These are phyloP conservation scores for Aethionema arabicum DNA, from an alignment of 345 rosid species.

Conservation along the genomic window DNA sequence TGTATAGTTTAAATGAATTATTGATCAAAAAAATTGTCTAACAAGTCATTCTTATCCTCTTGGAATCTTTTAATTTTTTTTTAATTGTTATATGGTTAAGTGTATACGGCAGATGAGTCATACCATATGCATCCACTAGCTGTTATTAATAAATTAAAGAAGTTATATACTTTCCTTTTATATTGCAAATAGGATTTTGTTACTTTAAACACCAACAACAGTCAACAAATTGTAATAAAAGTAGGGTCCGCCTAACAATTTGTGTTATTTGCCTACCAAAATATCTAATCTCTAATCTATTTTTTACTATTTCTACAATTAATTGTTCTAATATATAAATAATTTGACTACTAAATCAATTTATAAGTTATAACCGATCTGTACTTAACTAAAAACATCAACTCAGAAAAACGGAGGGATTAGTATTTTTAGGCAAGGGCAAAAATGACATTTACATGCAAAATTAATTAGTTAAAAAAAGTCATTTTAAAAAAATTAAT, in stretches of 20 bases:
- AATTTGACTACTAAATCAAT: too few species aligned
- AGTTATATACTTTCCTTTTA: conserved; percentile 4
- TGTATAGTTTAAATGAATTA: too few species aligned
- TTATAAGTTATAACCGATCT: too few species aligned
- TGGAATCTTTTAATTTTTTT: conserved; percentile 14
- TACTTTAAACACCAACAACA: conserved; percentile 18
- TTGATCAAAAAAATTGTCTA: too few species aligned
- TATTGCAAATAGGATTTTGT: conserved; percentile 21
- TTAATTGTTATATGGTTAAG: background rate
- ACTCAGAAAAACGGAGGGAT: too few species aligned
- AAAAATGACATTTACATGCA: background rate
- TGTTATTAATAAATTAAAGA: background rate
- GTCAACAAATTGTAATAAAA: conserved; percentile 17
- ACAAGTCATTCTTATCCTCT: conserved; percentile 21
- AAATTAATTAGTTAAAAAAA: background rate
- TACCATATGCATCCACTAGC: conserved; percentile 19
- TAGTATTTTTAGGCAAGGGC: background rate
- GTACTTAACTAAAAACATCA: too few species aligned
- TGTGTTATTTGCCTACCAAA: conserved; percentile 2
- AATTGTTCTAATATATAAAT: too few species aligned
- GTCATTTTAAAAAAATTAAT: background rate
- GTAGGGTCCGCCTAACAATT: conserved; percentile 23
- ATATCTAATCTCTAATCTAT: background rate
- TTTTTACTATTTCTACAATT: background rate
- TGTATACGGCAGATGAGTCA: conserved; percentile 22